Evolutionary conservation across 306 rosid genomes (phyloP).

Genomic region (Amphicarpaea edgeworthii): DNA sequence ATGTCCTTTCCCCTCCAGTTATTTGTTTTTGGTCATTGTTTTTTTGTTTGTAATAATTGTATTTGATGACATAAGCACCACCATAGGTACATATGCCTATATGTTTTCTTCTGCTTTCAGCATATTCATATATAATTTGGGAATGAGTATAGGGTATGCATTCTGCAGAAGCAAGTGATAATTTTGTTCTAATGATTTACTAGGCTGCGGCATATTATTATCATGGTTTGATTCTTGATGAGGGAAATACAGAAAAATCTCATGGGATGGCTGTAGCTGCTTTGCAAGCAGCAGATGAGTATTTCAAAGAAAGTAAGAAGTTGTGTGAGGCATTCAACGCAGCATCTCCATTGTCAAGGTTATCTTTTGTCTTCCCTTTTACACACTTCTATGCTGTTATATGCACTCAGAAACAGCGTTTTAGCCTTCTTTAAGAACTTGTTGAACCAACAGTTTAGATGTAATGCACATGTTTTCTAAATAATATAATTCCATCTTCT

Average conservation of each 20-base stretch:
- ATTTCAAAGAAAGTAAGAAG: slow-evolving; percentile 93
- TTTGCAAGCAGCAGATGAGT: slow-evolving; percentile 97
- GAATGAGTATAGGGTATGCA: slow-evolving; percentile 33
- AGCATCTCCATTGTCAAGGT: slow-evolving; percentile 88
- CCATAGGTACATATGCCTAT: neutral
- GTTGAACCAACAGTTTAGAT: neutral
- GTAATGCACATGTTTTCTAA: slow-evolving; percentile 8
- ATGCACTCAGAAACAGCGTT: neutral
- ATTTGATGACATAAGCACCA: neutral
- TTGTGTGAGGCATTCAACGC: slow-evolving; percentile 77
- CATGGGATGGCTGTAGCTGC: slow-evolving; percentile 99
- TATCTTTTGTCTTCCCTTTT: slow-evolving; percentile 18
- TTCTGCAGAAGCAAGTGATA: slow-evolving; percentile 26
- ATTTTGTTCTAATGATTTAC: slow-evolving; percentile 41
- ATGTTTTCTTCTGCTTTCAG: slow-evolving; percentile 11
- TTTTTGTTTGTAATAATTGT: neutral
- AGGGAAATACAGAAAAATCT: slow-evolving; percentile 96
- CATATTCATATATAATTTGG: slow-evolving; percentile 15
- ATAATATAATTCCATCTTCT: too few species aligned
- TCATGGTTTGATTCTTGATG: slow-evolving; percentile 96
- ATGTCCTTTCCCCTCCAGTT: neutral
- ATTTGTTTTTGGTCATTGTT: neutral
- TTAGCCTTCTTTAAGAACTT: neutral
- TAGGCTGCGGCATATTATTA: slow-evolving; percentile 99
- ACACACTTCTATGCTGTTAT: neutral